A percentile compares a stretch with the other conserved stretches of the same genome.
Evolutionary conservation across 352 stramenopile species (phyloP).

Genomic region (Phytophthora quininea): DNA sequence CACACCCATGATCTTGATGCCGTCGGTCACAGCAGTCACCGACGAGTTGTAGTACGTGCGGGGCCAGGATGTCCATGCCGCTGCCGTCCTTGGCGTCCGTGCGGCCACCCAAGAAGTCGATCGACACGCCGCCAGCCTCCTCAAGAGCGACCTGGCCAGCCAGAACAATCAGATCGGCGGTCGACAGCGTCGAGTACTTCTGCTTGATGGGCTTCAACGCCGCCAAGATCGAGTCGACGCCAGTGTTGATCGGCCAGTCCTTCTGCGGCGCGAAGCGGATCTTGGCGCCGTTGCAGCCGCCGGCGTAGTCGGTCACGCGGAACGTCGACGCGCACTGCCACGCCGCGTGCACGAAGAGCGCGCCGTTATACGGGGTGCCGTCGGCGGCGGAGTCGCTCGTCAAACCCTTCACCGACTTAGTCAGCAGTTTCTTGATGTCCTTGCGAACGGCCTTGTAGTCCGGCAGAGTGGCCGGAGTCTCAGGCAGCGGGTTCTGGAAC

Average conservation of each 20-base stretch:
- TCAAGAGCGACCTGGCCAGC: constrained; percentile 53
- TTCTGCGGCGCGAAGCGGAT: constrained; percentile 90
- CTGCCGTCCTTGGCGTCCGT: constrained; percentile 76
- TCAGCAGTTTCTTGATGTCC: constrained; percentile 34
- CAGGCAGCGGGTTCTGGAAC: constrained; percentile 57
- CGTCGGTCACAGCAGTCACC: constrained; percentile 84
- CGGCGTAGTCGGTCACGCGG: constrained; percentile 69
- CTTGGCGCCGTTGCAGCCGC: constrained; percentile 83
- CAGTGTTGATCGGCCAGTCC: constrained; percentile 83
- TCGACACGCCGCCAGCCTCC: constrained; percentile 10
- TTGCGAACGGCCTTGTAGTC: constrained; percentile 40
- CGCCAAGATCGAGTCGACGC: constrained; percentile 68
- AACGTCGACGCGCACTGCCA: constrained; percentile 92
- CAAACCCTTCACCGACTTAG: constrained; percentile 24
- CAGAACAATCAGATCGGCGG: constrained; percentile 94
- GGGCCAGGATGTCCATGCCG: constrained; percentile 87
- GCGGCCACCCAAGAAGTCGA: constrained; percentile 36
- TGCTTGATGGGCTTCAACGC: constrained; percentile 87
- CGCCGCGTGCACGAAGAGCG: constrained; percentile 78
- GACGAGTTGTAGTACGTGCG: constrained; percentile 75
- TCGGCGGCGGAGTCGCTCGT: constrained; percentile 26
- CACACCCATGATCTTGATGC: constrained; percentile 93
- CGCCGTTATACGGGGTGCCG: constrained; percentile 32
- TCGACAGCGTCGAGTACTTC: constrained; percentile 86
- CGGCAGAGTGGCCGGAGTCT: constrained; percentile 24